Conservation (phyloP, 179 eudicot genomes). For the Nepenthes alata region DNA sequence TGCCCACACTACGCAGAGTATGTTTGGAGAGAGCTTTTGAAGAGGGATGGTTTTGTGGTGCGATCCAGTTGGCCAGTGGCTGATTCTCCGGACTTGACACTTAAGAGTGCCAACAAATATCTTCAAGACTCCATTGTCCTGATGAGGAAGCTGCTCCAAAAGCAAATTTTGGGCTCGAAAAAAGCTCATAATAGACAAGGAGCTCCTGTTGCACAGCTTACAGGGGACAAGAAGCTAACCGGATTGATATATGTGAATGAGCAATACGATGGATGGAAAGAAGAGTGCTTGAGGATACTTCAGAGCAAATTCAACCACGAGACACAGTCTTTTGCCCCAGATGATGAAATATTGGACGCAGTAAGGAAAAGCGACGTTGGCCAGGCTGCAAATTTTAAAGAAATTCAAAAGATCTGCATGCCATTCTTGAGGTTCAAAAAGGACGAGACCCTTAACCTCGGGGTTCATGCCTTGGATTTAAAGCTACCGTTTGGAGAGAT, state of each 20-base stretch:
- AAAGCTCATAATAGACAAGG: constrained; percentile 31
- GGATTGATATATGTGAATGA: constrained; percentile 69
- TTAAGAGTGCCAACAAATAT: constrained; percentile 62
- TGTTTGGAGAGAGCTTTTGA: constrained; percentile 63
- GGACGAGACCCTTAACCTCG: constrained; percentile 55
- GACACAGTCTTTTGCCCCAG: constrained; percentile 46
- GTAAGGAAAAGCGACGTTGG: constrained; percentile 46
- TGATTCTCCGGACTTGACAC: constrained; percentile 50
- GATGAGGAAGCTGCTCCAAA: constrained; percentile 70
- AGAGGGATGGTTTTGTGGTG: constrained; percentile 55
- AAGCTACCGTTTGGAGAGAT: constrained; percentile 74
- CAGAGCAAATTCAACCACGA: constrained; percentile 34
- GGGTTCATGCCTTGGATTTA: constrained; percentile 68
- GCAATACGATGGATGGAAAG: constrained; percentile 72
- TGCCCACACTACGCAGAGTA: constrained; percentile 74
- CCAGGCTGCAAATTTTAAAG: constrained; percentile 43
- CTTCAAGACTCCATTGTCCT: constrained; percentile 52
- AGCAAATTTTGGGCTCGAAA: constrained; percentile 58
- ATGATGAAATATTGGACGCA: constrained; percentile 49
- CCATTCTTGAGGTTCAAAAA: constrained; percentile 80
- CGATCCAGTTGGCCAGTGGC: constrained; percentile 71
- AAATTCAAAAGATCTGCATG: constrained; percentile 67
- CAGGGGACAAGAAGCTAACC: constrained; percentile 17
- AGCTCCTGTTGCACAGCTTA: constrained; percentile 15
- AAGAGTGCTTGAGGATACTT: constrained; percentile 58